Conservation (phyloP, 176 grass and related monocot genomes). For the Cymbopogon citratus region DNA sequence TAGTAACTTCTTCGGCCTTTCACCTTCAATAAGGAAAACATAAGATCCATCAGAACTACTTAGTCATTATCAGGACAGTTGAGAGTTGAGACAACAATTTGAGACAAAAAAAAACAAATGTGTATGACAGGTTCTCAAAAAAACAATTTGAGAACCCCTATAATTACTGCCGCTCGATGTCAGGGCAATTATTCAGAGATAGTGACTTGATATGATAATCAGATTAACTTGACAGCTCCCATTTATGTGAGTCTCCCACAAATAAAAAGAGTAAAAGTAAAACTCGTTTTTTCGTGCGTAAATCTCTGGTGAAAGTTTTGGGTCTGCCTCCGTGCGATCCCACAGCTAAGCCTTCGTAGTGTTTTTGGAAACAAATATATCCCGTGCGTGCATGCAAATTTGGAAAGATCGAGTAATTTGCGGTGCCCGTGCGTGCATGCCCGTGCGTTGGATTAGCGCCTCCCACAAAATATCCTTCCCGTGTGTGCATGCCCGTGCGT, state of each 20-base stretch:
- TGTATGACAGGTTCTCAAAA: background rate
- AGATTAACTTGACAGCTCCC: background rate
- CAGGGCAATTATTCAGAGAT: background rate
- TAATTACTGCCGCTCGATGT: background rate
- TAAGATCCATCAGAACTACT: background rate
- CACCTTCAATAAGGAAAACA: slow-evolving; percentile 2
- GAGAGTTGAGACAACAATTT: slow-evolving; percentile 17
- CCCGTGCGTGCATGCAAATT: too few relatives aligned
- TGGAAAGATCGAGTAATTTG: too few relatives aligned
- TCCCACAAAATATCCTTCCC: too few relatives aligned
- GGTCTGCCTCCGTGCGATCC: too few relatives aligned
- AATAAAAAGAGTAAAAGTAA: too few relatives aligned
- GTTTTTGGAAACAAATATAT: too few relatives aligned
- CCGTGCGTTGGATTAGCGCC: too few relatives aligned
- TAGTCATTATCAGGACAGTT: slow-evolving; percentile 4
- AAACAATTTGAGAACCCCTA: background rate
- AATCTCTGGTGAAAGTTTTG: too few relatives aligned
- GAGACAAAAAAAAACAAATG: background rate
- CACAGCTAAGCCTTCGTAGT: too few relatives aligned
- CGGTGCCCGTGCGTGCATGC: too few relatives aligned
- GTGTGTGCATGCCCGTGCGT: too few relatives aligned
- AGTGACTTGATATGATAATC: background rate
- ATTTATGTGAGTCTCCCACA: background rate
- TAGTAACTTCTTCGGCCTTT: background rate
- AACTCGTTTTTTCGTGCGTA: too few relatives aligned